Conservation (phyloP, 176 grass and related monocot genomes). For the Oryza australiensis region DNA sequence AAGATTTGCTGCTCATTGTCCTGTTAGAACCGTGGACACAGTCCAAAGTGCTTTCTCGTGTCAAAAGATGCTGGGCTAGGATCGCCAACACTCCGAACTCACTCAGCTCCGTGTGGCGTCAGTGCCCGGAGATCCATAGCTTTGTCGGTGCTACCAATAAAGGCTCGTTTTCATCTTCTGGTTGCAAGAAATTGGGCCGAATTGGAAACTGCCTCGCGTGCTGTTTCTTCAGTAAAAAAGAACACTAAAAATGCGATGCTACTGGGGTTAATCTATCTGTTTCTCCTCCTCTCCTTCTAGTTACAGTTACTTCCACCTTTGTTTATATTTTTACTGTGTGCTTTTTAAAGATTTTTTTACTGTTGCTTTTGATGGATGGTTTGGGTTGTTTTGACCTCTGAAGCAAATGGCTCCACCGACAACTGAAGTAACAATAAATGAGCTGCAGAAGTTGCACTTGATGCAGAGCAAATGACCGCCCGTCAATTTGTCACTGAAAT, state of each 20-base stretch:
- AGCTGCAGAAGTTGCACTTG: constrained; percentile 25
- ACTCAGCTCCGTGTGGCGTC: background rate
- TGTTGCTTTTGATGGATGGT: constrained; percentile 9
- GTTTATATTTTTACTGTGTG: constrained; percentile 9
- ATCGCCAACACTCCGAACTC: background rate
- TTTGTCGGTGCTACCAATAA: constrained; percentile 4
- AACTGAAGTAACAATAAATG: constrained; percentile 34
- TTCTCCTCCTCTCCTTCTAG: background rate
- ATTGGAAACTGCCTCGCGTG: background rate
- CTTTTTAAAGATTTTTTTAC: background rate
- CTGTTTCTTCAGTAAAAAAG: background rate
- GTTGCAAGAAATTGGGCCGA: background rate
- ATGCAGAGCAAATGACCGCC: constrained; percentile 25
- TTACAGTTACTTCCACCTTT: background rate
- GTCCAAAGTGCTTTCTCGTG: constrained; percentile 4
- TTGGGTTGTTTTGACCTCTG: constrained; percentile 32
- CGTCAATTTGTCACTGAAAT: constrained; percentile 10
- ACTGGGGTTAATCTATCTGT: background rate
- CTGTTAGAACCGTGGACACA: background rate
- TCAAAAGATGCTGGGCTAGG: constrained; percentile 26
- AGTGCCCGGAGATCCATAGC: background rate
- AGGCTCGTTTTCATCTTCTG: constrained; percentile 10
- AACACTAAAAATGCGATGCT: too few relatives aligned
- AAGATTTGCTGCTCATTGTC: background rate
- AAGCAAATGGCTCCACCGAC: constrained; percentile 47